phyloP scores from a whole-genome alignment of 164 flowering plant genomes.

The Stephania yunnanensis region DNA sequence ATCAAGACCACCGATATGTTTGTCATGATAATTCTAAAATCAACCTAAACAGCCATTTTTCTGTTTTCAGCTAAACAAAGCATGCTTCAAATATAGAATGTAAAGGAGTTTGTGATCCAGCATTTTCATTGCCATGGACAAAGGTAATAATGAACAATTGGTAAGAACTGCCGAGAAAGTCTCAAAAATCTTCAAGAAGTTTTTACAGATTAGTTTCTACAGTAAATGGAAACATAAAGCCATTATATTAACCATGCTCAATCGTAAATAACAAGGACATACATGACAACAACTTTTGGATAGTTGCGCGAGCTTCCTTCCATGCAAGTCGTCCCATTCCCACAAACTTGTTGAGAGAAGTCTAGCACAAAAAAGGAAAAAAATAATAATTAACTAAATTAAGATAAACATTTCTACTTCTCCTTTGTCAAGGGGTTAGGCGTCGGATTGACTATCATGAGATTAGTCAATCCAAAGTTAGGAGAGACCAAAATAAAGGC shows the following conservation, averaged over 20 bases:
- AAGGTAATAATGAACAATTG: neutral
- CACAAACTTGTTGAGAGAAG: constrained; percentile 75
- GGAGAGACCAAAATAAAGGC: too few relatives aligned
- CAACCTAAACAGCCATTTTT: neutral
- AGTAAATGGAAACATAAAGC: neutral
- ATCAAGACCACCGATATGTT: too few relatives aligned
- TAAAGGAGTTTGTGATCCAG: neutral
- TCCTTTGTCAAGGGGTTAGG: too few relatives aligned
- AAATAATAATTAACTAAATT: too few relatives aligned
- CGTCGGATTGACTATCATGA: too few relatives aligned
- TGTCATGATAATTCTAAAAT: too few relatives aligned
- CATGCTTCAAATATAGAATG: neutral
- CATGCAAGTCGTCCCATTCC: constrained; percentile 90
- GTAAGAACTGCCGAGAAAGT: neutral
- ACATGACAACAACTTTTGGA: constrained; percentile 84
- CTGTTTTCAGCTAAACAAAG: neutral
- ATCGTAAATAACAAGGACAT: neutral
- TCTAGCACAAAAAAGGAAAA: constrained; percentile 26
- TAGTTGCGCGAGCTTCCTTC: constrained; percentile 91
- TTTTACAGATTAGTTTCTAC: neutral
- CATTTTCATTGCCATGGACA: too few relatives aligned
- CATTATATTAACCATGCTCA: too few relatives aligned
- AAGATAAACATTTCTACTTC: too few relatives aligned
- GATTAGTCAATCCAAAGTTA: too few relatives aligned
- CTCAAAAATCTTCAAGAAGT: neutral